Base-by-base conservation (phyloP, 306 rosid genomes). In the Fagus sylvatica region DNA sequence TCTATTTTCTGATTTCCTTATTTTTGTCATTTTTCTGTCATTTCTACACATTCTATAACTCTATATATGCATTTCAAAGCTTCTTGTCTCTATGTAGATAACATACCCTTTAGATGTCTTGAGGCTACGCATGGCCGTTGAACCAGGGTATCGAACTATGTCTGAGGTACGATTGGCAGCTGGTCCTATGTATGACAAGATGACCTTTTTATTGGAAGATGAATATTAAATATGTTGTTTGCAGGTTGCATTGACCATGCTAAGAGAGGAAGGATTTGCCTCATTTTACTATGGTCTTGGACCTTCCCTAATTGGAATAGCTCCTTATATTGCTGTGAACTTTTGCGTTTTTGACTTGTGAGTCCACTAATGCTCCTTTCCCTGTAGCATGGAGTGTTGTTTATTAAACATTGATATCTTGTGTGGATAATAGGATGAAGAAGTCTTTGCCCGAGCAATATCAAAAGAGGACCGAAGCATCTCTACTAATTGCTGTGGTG, bases 301-400 rank as follows among this genome's bases (percentile, higher is more conserved):
- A 78, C 97, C 98, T 80, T 89, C 98, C 74, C 91, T 93, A 41
- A 79, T 91, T 43, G 89, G 91, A 78, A 90, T 91, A 69, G 98
- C 98, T 83, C 98, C 98, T 60, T 93, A 93, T 72, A 87, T 93
- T 85, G 98, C 98, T n/a, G 92, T 90, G 73, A 93, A 93, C 81
- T 93, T 93, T 65, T 93, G 98, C 74, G 80, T 93, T 85, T 93
- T 93, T 81, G 98, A 93, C 90, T 88, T 91, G 97, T 93, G 77
- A 87, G 98, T 88, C 22, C 69, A 33, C 70, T 70, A 9, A 8
- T 51, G 30, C 75, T 53, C 55, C n/a, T 12, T 1, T 51, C 15
- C n/a, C 4, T 9, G 12, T n/a, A n/a, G n/a, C n/a, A n/a, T 55
- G 76, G 78, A 64, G 51, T 73, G 72, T 65, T 70, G 78, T 68